Conservation (phyloP, 805 yeast species). For the Lipomyces mesembrius region DNA sequence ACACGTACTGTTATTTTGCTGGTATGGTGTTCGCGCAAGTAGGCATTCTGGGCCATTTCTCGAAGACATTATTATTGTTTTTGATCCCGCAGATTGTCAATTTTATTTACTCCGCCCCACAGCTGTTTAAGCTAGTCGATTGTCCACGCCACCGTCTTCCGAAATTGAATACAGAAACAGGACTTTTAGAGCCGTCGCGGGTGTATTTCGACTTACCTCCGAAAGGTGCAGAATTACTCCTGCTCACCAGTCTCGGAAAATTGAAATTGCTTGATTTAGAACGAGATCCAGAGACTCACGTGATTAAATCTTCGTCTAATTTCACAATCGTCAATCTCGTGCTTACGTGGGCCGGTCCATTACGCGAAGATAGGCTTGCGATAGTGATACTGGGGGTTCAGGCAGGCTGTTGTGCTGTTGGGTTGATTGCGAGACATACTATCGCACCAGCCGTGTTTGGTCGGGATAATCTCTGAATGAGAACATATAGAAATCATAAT, state of each 20-base stretch:
- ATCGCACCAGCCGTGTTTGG: conserved; percentile 88
- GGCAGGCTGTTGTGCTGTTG: conserved; percentile 51
- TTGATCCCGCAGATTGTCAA: conserved; percentile 91
- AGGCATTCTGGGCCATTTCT: conserved; percentile 94
- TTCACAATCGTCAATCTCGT: conserved; percentile 85
- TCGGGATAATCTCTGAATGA: conserved; percentile 63
- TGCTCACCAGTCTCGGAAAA: conserved; percentile 55
- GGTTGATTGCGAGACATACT: conserved; percentile 78
- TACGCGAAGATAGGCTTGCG: conserved; percentile 81
- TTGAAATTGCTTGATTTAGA: conserved; percentile 57
- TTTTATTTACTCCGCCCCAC: conserved; percentile 90
- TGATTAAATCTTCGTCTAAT: conserved; percentile 63
- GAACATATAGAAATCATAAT: neutral
- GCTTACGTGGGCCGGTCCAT: conserved; percentile 86
- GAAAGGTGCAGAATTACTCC: conserved; percentile 27
- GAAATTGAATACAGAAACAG: conserved; percentile 65
- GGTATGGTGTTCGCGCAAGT: conserved; percentile 99
- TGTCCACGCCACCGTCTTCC: conserved; percentile 98
- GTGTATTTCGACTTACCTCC: conserved; percentile 44
- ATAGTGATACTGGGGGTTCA: conserved; percentile 63
- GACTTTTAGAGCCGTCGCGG: conserved; percentile 73
- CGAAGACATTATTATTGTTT: conserved; percentile 84
- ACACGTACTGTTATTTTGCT: conserved; percentile 95
- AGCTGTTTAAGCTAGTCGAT: conserved; percentile 79
- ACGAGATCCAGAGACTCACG: conserved; percentile 41